Base-by-base conservation (phyloP, 169 alveolate species). In the Plasmodium inui region DNA sequence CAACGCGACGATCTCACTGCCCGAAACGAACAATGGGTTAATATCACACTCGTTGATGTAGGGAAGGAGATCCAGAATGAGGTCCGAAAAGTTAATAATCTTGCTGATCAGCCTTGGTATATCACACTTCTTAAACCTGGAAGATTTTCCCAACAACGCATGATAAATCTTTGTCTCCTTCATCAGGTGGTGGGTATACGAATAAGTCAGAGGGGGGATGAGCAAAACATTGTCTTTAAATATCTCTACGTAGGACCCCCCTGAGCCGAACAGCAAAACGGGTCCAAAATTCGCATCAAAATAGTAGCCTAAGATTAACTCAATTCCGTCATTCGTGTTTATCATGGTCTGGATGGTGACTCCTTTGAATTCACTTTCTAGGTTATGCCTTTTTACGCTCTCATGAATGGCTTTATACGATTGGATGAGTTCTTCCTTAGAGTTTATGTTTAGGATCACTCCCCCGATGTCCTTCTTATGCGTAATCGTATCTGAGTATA, bases 211-310 rank as follows among this genome's bases (percentile, higher is more conserved):
- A 6, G 96, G 96, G n/a, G 94, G 93, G 3, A 96, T 93, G 73
- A 95, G 70, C 39, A 96, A 34, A 26, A 95, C 96, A 70, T 84
- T 79, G 70, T 96, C 97, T 34, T 96, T 92, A 57, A 95, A 92
- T 78, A 94, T 76, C 89, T 96, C 98, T n/a, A 96, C 97, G 92
- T 93, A 84, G 1, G 96, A 92, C 2, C 98, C 98, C 17, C 98
- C 98, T 30, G 96, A 90, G 10, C 98, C 98, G 76, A 96, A 96
- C 34, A 96, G 50, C 32, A 96, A 78, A 37, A 96, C 95, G 17
- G 97, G 97, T n/a, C 98, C 98, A 53, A 96, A 92, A 70, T 89
- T 90, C 0, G 81, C 70, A 80, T 96, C 98, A 39, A 89, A 92
- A 44, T 92, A 92, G 22, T 93, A 83, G 2, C 97, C 97, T 71